Conservation (phyloP, 306 rosid species). For the Quercus variabilis region DNA sequence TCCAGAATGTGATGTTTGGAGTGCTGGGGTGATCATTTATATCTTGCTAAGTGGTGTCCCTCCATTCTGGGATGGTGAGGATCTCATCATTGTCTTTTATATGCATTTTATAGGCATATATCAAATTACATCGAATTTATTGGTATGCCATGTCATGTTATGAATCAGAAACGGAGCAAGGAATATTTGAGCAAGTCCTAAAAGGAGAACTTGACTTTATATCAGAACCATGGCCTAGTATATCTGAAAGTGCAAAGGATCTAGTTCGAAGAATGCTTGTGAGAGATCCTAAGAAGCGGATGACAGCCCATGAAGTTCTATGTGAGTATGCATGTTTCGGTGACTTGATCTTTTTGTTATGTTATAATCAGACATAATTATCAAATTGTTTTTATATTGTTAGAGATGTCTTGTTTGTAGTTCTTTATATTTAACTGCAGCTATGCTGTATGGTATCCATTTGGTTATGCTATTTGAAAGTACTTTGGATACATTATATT, state of each 20-base stretch:
- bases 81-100: slow-evolving; percentile 8
- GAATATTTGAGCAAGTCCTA: slow-evolving; percentile 96
- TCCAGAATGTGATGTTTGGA: slow-evolving; percentile 93
- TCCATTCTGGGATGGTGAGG: slow-evolving; percentile 97
- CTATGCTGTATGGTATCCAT: slow-evolving; percentile 4
- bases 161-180: slow-evolving; percentile 82
- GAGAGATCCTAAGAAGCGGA: slow-evolving; percentile 82
- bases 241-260: slow-evolving; percentile 88
- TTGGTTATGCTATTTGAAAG: neutral
- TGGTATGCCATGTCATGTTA: slow-evolving; percentile 18
- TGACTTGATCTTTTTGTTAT: neutral
- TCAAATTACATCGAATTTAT: slow-evolving; percentile 6
- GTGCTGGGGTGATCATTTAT: slow-evolving; percentile 95
- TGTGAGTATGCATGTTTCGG: slow-evolving; percentile 50
- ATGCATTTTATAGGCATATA: slow-evolving; percentile 1
- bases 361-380: neutral
- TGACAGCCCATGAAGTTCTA: slow-evolving; percentile 92
- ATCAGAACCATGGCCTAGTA: slow-evolving; percentile 96
- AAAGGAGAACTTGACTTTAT: slow-evolving; percentile 84
- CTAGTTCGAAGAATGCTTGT: slow-evolving; percentile 84
- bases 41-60: slow-evolving; percentile 94
- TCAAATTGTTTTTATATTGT: neutral
- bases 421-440: neutral
- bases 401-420: neutral
- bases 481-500: neutral